phyloP scores from a whole-genome alignment of 306 rosid genomes.

The Castanea sativa region DNA sequence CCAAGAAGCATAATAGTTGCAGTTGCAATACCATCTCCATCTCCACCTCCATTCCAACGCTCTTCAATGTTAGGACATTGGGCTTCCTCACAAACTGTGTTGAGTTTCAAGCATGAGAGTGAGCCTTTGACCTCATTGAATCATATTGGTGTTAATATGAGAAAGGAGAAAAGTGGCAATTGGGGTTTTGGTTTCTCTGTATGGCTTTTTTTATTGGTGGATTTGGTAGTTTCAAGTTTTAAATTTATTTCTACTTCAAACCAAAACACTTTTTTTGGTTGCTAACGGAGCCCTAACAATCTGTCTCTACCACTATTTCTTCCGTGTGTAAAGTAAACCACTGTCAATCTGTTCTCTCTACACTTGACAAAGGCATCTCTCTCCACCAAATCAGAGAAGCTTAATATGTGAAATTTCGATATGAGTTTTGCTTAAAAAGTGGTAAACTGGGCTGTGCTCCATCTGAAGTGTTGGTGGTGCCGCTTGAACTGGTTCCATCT shows the following conservation, averaged over 20 bases:
- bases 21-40: constrained; percentile 62
- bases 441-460: too few relatives aligned
- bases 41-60: constrained; percentile 97
- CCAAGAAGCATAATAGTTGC: constrained; percentile 98
- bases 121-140: constrained; percentile 56
- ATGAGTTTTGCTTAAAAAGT: too few relatives aligned
- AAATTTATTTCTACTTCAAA: not conserved
- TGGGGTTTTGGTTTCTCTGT: constrained; percentile 5
- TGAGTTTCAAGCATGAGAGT: constrained; percentile 66
- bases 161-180: not conserved
- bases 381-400: too few relatives aligned
- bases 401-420: too few relatives aligned
- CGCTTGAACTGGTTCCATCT: too few relatives aligned
- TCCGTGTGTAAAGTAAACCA: too few relatives aligned
- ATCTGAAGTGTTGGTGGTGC: too few relatives aligned
- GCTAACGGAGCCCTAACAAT: too few relatives aligned
- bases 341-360: too few relatives aligned
- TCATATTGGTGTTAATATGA: not conserved
- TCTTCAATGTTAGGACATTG: constrained; percentile 94
- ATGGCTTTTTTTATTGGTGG: not conserved
- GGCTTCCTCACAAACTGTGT: constrained; percentile 92
- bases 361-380: too few relatives aligned
- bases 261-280: too few relatives aligned
- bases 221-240: not conserved
- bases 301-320: too few relatives aligned